These are phyloP conservation scores for Blumeriella jaapii DNA, from an alignment of 2,329 filamentous ascomycete species.

Conservation along the genomic window DNA sequence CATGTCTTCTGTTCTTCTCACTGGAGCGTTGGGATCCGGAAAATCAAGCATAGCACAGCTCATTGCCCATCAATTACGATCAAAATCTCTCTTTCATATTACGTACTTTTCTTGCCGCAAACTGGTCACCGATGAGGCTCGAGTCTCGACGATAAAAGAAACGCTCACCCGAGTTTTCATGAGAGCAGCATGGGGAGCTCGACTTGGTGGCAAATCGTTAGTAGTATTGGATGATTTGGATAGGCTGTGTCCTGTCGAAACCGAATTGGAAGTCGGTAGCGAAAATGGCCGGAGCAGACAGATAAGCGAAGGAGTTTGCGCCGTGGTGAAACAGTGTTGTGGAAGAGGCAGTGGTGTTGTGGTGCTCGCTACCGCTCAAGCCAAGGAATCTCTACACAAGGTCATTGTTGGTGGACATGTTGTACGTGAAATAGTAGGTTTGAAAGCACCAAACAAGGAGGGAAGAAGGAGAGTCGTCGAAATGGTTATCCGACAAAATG, in stretches of 20 bases:
- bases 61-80: conserved; percentile 61
- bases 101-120: conserved; percentile 81
- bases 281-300: conserved; percentile 90
- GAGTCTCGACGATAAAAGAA: conserved; percentile 84
- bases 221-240: conserved; percentile 91
- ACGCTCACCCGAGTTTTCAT: conserved; percentile 76
- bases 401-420: conserved; percentile 86
- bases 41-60: conserved; percentile 75
- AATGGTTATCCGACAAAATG: conserved; percentile 53
- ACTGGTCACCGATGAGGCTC: conserved; percentile 80
- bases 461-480: conserved; percentile 75
- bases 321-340: conserved; percentile 76
- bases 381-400: conserved; percentile 85
- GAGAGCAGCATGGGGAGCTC: conserved; percentile 80
- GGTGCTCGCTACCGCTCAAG: conserved; percentile 79
- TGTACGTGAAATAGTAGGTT: conserved; percentile 76
- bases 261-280: conserved; percentile 84
- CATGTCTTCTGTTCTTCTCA: conserved; percentile 79
- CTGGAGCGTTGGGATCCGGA: conserved; percentile 79
- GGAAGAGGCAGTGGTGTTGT: conserved; percentile 70
- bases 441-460: conserved; percentile 91
- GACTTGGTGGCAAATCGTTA: conserved; percentile 70
- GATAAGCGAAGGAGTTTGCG: conserved; percentile 78
- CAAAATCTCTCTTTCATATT: conserved; percentile 66
- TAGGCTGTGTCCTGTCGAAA: conserved; percentile 84